Evolutionary conservation across 768 basidiomycete genomes (phyloP).

Genomic region (Russula griseocarnosa): DNA sequence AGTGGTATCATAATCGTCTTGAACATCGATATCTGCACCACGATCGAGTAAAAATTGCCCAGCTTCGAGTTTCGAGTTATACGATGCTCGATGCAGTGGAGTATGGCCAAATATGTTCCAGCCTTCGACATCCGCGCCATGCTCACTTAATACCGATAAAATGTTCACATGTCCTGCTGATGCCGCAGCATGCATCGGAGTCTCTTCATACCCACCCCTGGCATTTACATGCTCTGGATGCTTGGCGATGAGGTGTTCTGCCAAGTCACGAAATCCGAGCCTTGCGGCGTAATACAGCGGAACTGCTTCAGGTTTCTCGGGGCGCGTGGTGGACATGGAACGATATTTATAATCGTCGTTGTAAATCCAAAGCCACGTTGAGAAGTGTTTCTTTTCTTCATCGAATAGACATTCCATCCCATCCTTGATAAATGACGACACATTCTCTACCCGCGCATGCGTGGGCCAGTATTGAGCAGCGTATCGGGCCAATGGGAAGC

Average conservation of each 20-base stretch:
- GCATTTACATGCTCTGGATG: constrained; percentile 4
- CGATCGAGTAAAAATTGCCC: not conserved
- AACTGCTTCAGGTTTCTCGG: not conserved
- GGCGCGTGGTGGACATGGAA: not conserved
- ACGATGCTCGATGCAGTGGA: not conserved
- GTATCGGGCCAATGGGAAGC: not conserved
- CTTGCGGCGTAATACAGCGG: constrained; percentile 1
- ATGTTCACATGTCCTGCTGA: not conserved
- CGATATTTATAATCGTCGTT: not conserved
- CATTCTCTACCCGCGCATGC: not conserved
- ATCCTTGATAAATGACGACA: not conserved
- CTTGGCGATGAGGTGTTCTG: not conserved
- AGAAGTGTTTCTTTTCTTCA: constrained; percentile 1
- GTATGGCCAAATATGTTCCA: not conserved
- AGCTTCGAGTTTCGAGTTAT: not conserved
- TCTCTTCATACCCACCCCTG: not conserved
- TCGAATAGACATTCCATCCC: constrained; percentile 2
- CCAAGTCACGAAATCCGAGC: not conserved
- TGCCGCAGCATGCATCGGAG: not conserved
- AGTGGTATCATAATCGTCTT: too few species aligned
- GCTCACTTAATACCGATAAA: not conserved
- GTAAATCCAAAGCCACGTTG: constrained; percentile 5
- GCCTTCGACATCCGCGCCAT: not conserved
- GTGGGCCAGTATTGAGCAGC: not conserved
- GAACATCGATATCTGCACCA: not conserved